Base-by-base conservation (phyloP, 1,139 yeast genomes). In the Hansenula anomala region DNA sequence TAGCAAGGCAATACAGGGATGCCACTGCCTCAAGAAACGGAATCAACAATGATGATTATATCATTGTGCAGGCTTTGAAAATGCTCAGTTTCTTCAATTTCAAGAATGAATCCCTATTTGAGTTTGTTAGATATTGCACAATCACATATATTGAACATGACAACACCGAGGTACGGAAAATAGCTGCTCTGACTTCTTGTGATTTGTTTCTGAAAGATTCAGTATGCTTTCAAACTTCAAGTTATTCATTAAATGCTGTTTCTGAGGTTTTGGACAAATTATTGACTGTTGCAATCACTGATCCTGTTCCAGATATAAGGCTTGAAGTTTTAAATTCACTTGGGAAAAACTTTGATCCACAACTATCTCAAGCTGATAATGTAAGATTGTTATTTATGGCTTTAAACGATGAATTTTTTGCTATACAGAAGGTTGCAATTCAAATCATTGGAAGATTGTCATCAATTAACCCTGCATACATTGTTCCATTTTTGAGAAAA, bases 341-440 rank as follows among this genome's bases (percentile, higher is more conserved):
- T 34, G 87, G 86, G 28, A 76, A 80, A 3, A 73, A 75, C 42
- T 84, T 92, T 55, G 97, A 92, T 54, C 88, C 96, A 0, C 98
- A 92, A 53, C 64, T 94, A 34, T 87, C 97, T 0, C 97, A 92
- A 59, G 95, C 96, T 0, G 95, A 85, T 46, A 90, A 89, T 55
- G 94, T 90, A 18, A 71, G 89, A 41, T 63, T 90, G 23, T 66
- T 94, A 28, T 87, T 92, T 54, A 86, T 90, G 69, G 94, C 96
- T 0, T 67, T 92, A 40, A 87, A 94, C 56, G 99, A 94, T 61
- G 98, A 90, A 58, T 78, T 77, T 1, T 94, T 92, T 57, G 78
- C 77, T 12, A 87, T 92, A 18, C 74, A 96, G 37, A 79, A 84
- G 52, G 84, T 78, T n/a, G 84, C 96, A 0, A 77, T 90, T 32